Evolutionary conservation across 2,329 filamentous ascomycete genomes (phyloP).

Genomic region (Aureobasidium sp.): DNA sequence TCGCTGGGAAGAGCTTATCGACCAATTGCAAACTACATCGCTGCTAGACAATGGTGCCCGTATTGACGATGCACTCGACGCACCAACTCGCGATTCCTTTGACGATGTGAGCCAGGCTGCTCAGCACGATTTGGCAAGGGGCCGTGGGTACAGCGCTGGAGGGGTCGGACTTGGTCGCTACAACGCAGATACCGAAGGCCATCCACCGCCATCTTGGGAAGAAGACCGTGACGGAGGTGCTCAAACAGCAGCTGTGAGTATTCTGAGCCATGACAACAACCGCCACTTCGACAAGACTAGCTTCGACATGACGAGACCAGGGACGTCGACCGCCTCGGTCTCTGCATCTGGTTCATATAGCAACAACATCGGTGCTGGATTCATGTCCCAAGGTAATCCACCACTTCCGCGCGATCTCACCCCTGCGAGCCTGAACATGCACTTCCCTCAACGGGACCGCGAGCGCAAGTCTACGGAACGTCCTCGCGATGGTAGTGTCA

Average conservation of each 20-base stretch:
- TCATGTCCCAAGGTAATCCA: not conserved
- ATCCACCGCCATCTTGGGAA: constrained; percentile 9
- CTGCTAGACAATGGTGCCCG: constrained; percentile 20
- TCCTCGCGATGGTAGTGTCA: constrained; percentile 19
- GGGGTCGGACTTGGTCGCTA: not conserved
- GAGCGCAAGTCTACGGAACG: constrained; percentile 3
- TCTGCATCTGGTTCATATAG: not conserved
- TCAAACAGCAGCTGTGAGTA: constrained; percentile 14
- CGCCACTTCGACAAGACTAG: constrained; percentile 1
- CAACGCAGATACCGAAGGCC: not conserved
- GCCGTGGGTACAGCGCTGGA: constrained; percentile 1
- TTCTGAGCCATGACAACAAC: constrained; percentile 6
- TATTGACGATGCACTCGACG: constrained; percentile 22
- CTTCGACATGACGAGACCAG: not conserved
- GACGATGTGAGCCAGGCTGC: constrained; percentile 11
- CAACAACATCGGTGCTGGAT: constrained; percentile 3
- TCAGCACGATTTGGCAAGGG: not conserved
- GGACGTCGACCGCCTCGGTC: not conserved
- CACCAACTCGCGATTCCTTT: constrained; percentile 10
- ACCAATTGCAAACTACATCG: constrained; percentile 28
- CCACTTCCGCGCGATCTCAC: constrained; percentile 2
- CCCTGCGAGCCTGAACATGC: not conserved
- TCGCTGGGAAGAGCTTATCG: constrained; percentile 46
- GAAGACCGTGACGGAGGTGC: constrained; percentile 14
- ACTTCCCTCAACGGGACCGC: not conserved